phyloP scores from a whole-genome alignment of 768 basidiomycete species.

The Omphalotus guepiniiformis region DNA sequence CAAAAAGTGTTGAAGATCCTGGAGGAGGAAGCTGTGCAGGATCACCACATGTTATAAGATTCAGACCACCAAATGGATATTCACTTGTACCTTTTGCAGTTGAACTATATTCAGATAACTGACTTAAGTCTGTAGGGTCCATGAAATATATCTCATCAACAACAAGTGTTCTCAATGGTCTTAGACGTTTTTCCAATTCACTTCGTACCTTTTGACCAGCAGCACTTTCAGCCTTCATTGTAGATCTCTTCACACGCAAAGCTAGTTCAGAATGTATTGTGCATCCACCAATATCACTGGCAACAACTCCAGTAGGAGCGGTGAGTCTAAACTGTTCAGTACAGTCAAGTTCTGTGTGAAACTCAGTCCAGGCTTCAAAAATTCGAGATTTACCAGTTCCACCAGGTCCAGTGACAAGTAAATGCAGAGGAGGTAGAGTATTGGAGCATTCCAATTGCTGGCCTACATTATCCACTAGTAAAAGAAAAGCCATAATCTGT shows the following conservation, averaged over 20 bases:
- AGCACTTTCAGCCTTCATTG: slow-evolving; percentile 6
- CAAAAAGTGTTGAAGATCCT: slow-evolving; percentile 1
- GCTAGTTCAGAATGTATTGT: slow-evolving; percentile 17
- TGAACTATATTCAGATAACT: slow-evolving; percentile 8
- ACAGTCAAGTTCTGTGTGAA: slow-evolving; percentile 6
- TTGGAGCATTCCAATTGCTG: neutral
- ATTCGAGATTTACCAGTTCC: slow-evolving; percentile 21
- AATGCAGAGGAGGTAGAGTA: slow-evolving; percentile 4
- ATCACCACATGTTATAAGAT: slow-evolving; percentile 6
- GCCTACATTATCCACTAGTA: slow-evolving; percentile 11
- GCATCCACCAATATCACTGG: slow-evolving; percentile 17
- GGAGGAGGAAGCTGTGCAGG: slow-evolving; percentile 9
- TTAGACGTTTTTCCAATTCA: slow-evolving; percentile 2
- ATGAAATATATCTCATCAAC: slow-evolving; percentile 13
- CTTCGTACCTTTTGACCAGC: neutral
- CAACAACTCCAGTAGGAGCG: slow-evolving; percentile 19
- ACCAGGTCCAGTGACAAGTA: slow-evolving; percentile 18
- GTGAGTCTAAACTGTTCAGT: slow-evolving; percentile 9
- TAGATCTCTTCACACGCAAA: slow-evolving; percentile 6
- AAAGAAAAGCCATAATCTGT: slow-evolving; percentile 7
- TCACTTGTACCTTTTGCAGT: slow-evolving; percentile 7
- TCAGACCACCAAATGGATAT: slow-evolving; percentile 6
- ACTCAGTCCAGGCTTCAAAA: slow-evolving; percentile 16
- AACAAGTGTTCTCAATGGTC: slow-evolving; percentile 5
- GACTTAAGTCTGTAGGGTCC: slow-evolving; percentile 3